Percentiles rank a stretch among this genome's conserved stretches.
These are phyloP conservation scores for Mucor indicus DNA, from an alignment of 371 early-diverging fungal genomes.

Conservation along the genomic window DNA sequence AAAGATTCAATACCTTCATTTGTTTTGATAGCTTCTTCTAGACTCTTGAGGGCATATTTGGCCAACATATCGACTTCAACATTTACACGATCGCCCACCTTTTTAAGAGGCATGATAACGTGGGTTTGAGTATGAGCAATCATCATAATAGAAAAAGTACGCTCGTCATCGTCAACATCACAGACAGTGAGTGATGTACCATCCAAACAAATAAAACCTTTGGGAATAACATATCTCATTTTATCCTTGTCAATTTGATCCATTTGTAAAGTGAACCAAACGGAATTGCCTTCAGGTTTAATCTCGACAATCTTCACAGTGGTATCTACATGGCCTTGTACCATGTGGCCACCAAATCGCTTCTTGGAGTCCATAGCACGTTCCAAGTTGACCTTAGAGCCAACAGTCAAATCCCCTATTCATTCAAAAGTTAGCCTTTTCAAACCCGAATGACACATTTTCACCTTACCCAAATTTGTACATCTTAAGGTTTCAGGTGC, in stretches of 20 bases:
- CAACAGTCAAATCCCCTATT: slow-evolving; percentile 72
- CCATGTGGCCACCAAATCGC: slow-evolving; percentile 96
- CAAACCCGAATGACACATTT: background rate
- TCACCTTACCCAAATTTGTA: slow-evolving; percentile 77
- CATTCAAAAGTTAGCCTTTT: background rate
- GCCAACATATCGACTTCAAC: slow-evolving; percentile 97
- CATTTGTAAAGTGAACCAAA: slow-evolving; percentile 77
- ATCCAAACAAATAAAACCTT: slow-evolving; percentile 92
- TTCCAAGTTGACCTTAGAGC: slow-evolving; percentile 87
- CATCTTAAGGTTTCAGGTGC: slow-evolving; percentile 91
- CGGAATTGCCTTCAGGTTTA: slow-evolving; percentile 86
- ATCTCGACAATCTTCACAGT: slow-evolving; percentile 72
- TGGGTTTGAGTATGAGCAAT: slow-evolving; percentile 88
- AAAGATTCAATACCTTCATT: slow-evolving; percentile 36
- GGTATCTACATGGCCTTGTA: slow-evolving; percentile 95
- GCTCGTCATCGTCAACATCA: slow-evolving; percentile 72
- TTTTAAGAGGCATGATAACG: slow-evolving; percentile 79
- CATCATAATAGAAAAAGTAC: slow-evolving; percentile 91
- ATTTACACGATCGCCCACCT: slow-evolving; percentile 80
- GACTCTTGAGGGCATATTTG: slow-evolving; percentile 87
- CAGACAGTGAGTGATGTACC: slow-evolving; percentile 94
- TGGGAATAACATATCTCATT: slow-evolving; percentile 86
- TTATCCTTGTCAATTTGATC: slow-evolving; percentile 51
- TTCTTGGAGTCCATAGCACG: slow-evolving; percentile 85
- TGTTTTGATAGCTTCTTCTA: slow-evolving; percentile 54